Evolutionary conservation across 225 moss, liverwort and hornwort species (phyloP), one percentile per base, ranked within the genome.

Genomic region (Bryum argenteum): DNA sequence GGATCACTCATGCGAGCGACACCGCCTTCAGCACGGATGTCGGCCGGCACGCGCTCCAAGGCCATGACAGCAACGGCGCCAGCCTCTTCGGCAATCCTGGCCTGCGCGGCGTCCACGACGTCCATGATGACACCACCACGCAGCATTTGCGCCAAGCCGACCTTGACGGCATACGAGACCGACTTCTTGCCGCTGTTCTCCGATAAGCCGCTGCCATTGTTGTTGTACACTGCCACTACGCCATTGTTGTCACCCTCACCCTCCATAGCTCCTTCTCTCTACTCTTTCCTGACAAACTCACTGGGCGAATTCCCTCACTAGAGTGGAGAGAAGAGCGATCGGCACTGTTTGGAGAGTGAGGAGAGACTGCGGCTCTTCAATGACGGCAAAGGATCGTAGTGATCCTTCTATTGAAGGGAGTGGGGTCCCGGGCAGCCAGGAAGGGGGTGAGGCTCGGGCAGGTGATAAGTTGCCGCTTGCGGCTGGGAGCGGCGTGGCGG

Each of bases 111-210:
- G 28, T 95, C 92, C 71, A 95, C 85, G 1, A 95, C 95, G 41
- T 95, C 95, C 95, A 95, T 95, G 47, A 95, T 95, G 76, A 95
- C 95, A 0, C 95, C 95, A 1, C 95, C 95, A 17, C 95, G 89
- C 83, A 95, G 82, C 95, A 95, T 95, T 68, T 95, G 95, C 26
- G 95, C 95, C 74, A 95, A 67, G 6, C 95, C 95, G 1, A 95
- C 95, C 84, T 95, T 95, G 69, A 95, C 95, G 26, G 95, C 95
- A 28, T 95, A 95, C 11, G 95, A 92, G 54, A 89, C 91, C 61
- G 89, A 88, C 84, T 89, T 89, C 83, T 95, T 95, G 15, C 64
- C 80, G 73, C 77, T 81, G 67, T 86, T 83, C 83, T 78, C 77
- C 62, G 83, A 83, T 26, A 80, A 83, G 6, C 91, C 86, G 53